Evolutionary conservation across 352 stramenopile genomes (phyloP).

Genomic region (Globisporangium apiculatum): DNA sequence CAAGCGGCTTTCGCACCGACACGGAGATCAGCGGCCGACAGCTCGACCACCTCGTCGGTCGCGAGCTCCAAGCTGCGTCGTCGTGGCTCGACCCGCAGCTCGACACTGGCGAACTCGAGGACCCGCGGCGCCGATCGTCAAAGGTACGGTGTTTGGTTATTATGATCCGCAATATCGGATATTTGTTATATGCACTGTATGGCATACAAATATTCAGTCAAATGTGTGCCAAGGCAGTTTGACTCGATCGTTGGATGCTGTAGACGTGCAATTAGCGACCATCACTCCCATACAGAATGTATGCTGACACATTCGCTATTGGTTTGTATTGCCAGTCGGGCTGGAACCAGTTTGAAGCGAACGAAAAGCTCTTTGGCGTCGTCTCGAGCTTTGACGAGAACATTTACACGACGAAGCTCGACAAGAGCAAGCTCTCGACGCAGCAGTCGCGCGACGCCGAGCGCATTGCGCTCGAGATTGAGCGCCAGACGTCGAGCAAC

Average conservation of each 20-base stretch:
- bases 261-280: too few species aligned
- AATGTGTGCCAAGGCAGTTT: too few species aligned
- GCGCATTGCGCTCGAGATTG: conserved; percentile 93
- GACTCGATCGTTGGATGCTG: too few species aligned
- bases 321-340: conserved; percentile 15
- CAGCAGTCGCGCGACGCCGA: conserved; percentile 87
- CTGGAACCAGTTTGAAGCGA: conserved; percentile 97
- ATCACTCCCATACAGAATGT: neutral
- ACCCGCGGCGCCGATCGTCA: conserved; percentile 29
- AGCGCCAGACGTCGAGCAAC: conserved; percentile 87
- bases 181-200: neutral
- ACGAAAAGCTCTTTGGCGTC: conserved; percentile 95
- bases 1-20: conserved; percentile 72
- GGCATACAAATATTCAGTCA: neutral
- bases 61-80: conserved; percentile 55
- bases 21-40: conserved; percentile 84
- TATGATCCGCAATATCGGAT: neutral
- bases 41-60: conserved; percentile 61
- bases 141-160: conserved; percentile 20
- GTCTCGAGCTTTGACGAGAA: conserved; percentile 96
- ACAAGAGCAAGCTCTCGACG: conserved; percentile 89
- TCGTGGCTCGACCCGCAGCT: conserved; percentile 78
- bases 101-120: conserved; percentile 70
- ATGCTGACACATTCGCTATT: neutral
- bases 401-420: conserved; percentile 96